Percentiles rank a stretch among this genome's conserved stretches.
Conservation (phyloP, 176 grass and related monocot genomes). For the Musa schizocarpa region DNA sequence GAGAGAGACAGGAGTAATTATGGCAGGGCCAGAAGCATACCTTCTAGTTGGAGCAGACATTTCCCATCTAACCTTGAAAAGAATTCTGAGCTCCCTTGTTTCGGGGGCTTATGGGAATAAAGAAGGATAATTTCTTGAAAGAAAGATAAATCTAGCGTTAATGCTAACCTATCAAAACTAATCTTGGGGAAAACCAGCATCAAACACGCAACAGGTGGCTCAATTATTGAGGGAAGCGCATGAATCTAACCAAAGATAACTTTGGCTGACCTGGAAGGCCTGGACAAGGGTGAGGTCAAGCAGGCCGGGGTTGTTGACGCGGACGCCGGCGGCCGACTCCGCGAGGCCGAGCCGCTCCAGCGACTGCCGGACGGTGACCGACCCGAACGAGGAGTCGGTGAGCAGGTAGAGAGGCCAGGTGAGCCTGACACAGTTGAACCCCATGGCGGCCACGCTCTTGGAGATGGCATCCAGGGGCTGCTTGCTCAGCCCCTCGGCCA, state of each 20-base stretch:
- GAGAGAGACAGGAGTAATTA: too few relatives aligned
- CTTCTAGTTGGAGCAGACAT: too few relatives aligned
- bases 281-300: conserved; percentile 70
- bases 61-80: too few relatives aligned
- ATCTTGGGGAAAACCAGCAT: not conserved
- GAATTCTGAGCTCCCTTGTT: too few relatives aligned
- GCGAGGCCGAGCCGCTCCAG: conserved; percentile 48
- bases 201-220: not conserved
- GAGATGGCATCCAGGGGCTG: conserved; percentile 58
- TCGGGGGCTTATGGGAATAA: too few relatives aligned
- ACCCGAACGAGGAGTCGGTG: conserved; percentile 56
- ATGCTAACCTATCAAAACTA: too few relatives aligned
- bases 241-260: not conserved
- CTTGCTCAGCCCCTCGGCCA: conserved; percentile 64
- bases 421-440: conserved; percentile 86
- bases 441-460: conserved; percentile 46
- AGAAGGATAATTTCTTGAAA: too few relatives aligned
- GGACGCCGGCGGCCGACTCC: conserved; percentile 62
- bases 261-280: conserved; percentile 41
- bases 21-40: too few relatives aligned
- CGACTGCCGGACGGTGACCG: conserved; percentile 59
- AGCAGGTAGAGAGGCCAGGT: conserved; percentile 77
- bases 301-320: conserved; percentile 57
- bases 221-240: too few relatives aligned
- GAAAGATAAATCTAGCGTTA: too few relatives aligned